Conservation (phyloP, 78 protist genomes). For the Emiliania huxleyi region DNA sequence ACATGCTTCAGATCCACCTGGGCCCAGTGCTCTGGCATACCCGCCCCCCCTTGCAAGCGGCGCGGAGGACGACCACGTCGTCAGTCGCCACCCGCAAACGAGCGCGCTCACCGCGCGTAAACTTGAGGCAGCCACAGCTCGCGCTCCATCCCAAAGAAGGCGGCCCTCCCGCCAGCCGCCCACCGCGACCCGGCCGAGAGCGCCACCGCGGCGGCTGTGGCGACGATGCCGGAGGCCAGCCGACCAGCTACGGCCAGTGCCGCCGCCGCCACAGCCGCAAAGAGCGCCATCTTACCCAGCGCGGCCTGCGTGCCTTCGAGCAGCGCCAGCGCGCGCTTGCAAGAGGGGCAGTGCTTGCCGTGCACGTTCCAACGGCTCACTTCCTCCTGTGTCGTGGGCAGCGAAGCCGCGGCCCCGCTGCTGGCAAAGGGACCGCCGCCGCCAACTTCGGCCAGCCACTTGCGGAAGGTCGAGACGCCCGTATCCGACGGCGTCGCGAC, state of each 20-base stretch:
- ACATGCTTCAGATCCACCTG: no score
- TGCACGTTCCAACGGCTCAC: neutral
- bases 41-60: no score
- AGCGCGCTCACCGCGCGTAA: neutral
- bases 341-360: neutral
- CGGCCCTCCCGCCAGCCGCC: neutral
- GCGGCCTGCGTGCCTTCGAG: neutral
- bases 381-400: neutral
- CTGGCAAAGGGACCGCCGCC: neutral
- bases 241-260: neutral
- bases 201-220: neutral
- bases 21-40: no score
- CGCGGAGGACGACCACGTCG: no score
- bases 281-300: neutral
- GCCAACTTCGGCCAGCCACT: neutral
- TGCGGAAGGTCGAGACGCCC: neutral
- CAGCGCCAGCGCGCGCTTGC: neutral
- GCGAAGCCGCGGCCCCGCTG: neutral
- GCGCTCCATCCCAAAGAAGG: neutral
- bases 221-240: neutral
- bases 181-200: neutral
- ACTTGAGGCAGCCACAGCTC: neutral
- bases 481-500: neutral
- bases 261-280: neutral
- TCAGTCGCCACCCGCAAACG: no score